Evolutionary conservation across 768 basidiomycete species (phyloP), one percentile per base, ranked within the genome.

Genomic region (Serendipita indica): DNA sequence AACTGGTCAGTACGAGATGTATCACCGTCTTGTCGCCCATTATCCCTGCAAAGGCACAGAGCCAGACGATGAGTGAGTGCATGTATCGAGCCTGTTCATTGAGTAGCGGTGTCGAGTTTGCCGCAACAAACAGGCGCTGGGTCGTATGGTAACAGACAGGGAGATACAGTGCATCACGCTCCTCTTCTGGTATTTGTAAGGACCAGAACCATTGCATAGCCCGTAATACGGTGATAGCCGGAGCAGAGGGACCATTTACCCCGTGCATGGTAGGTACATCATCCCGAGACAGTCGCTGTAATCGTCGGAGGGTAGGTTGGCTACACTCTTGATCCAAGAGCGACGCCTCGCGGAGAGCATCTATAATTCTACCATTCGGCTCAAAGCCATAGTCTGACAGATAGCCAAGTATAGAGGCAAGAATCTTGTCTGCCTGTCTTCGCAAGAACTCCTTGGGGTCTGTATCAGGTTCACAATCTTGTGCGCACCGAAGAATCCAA

Each of bases 71-170:
- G 43, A 94, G 70, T 1, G 80, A 78, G 58, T 89, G 83, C 37
- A 92, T 66, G 28, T 83, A 71, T 12, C 93, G 81, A 37, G 81
- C 69, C 66, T 93, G 88, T 67, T 94, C 89, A 67, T 89, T 87
- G 61, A 94, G 77, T 35, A 96, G 75, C 18, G 83, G 83, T 0
- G 81, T 79, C 7, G 70, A 68, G 60, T 86, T 78, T 6, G 90
- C 71, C 37, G 76, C 75, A 3, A 81, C 75, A 62, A 93, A 80
- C 13, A 94, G 74, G 56, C 79, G 77, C 60, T 85, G 83, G 27
- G 89, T 68, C 58, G 88, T 77, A 61, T 92, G 89, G 67, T 88
- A 92, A 3, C 82, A 80, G 52, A 80, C 80, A 10, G 84, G 78
- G n/a, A 72, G 70, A n/a, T n/a, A n/a, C n/a, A n/a, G n/a, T n/a